Base-by-base conservation (phyloP, 2,329 filamentous ascomycete species). In the Sporothrix euskadiensis region DNA sequence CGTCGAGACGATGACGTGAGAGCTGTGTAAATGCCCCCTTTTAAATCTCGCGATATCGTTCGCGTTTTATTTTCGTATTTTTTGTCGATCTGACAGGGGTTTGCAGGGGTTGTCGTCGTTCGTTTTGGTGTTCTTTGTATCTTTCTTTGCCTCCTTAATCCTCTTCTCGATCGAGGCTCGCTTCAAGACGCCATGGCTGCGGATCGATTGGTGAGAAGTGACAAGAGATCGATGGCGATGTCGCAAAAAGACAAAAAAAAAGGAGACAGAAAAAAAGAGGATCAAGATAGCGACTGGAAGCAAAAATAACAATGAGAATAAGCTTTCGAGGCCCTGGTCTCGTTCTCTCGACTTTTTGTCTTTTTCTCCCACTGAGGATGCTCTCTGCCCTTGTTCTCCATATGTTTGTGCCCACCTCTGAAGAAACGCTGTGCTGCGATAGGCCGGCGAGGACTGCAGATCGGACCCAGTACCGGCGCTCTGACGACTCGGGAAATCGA, bases 401-500 rank as follows among this genome's bases (percentile, higher is more conserved):
- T 63, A 63, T 41, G 61, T 26, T 26, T 22, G 39, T 65, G 61
- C 61, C 61, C 59, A 65, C 22, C 39, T 44, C 12, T 14, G 61
- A 65, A 12, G n/a, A 47, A 65, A 65, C 61, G n/a, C n/a, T 65
- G 61, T 8, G n/a, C 61, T 44, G 39, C 39, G 12, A 65, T 65
- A 65, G 39, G 61, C n/a, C 39, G 61, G 12, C 12, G 61, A 65
- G 35, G 35, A 47, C 32, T 41, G n/a, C 26, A 52, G 65, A 39
- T 52, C 16, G 65, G 65, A 44, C 26, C 57, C 57, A 61, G 54
- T 32, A 32, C 56, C 56, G 26, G 57, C 35, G 35, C 61, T 52
- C 14, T 69, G 65, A 69, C 65, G 44, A 52, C 44, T 41, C 54
- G 47, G 65, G 44, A 69, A 69, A 69, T 52, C 32, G 41, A 52